A percentile compares a stretch with the other conserved stretches of the same genome.
Conservation (phyloP, 768 basidiomycete species). For the Mycena albidolilacea region DNA sequence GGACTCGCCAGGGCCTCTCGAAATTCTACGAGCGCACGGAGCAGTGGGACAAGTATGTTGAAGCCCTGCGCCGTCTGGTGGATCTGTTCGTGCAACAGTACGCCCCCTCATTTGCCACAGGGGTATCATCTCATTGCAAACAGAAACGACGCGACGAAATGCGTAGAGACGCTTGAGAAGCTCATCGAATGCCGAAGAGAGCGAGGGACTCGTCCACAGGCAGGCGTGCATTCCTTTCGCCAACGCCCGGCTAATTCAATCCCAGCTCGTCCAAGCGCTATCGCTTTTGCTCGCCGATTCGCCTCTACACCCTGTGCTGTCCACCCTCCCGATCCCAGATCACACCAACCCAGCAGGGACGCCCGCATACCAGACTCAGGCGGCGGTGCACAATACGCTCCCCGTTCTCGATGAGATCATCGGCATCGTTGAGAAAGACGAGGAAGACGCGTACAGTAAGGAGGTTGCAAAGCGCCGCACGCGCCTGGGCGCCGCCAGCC, state of each 20-base stretch:
- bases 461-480: conserved; percentile 86
- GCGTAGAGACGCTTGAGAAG: conserved; percentile 87
- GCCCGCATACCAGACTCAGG: conserved; percentile 69
- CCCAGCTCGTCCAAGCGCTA: conserved; percentile 77
- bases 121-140: conserved; percentile 2
- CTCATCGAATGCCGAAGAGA: conserved; percentile 74
- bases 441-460: conserved; percentile 67
- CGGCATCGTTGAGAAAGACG: conserved; percentile 71
- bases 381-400: conserved; percentile 78
- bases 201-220: conserved; percentile 74
- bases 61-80: conserved; percentile 70
- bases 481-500: conserved; percentile 77
- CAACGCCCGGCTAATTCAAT: conserved; percentile 12
- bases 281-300: conserved; percentile 84
- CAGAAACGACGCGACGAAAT: conserved; percentile 84
- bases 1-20: conserved; percentile 72
- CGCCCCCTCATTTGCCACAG: background rate
- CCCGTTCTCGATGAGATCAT: conserved; percentile 82
- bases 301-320: conserved; percentile 71
- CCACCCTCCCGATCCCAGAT: conserved; percentile 79
- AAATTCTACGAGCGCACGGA: conserved; percentile 78
- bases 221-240: conserved; percentile 45
- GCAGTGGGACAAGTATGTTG: conserved; percentile 71
- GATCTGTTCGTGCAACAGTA: conserved; percentile 73
- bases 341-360: conserved; percentile 80